Evolutionary conservation across 768 basidiomycete species (phyloP).

Genomic region (Suillus brevipes): DNA sequence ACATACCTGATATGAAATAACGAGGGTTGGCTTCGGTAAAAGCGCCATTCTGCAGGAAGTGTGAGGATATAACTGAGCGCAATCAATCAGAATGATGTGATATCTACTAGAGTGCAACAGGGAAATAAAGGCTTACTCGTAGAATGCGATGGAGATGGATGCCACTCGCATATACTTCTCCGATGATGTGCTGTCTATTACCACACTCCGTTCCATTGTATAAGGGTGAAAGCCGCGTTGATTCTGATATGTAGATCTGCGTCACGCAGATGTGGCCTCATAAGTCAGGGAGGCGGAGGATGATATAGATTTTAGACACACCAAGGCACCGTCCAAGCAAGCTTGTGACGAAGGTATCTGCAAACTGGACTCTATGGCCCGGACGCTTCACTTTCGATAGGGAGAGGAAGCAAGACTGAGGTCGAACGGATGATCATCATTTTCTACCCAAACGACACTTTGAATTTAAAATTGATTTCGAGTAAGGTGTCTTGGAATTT

Average conservation of each 20-base stretch:
- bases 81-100: neutral
- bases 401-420: neutral
- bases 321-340: neutral
- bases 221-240: neutral
- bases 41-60: conserved; percentile 33
- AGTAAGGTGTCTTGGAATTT: neutral
- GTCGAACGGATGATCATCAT: neutral
- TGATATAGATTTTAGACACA: neutral
- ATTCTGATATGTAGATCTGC: neutral
- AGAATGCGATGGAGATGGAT: conserved; percentile 39
- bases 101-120: neutral
- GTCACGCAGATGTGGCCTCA: neutral
- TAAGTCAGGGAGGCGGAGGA: neutral
- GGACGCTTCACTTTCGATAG: neutral
- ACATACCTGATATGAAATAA: conserved; percentile 26
- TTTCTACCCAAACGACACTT: neutral
- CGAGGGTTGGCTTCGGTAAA: conserved; percentile 31
- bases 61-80: conserved; percentile 31
- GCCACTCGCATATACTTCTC: conserved; percentile 36
- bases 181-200: conserved; percentile 10
- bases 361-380: neutral
- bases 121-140: conserved; percentile 33
- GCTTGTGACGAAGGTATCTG: neutral
- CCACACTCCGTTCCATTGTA: neutral
- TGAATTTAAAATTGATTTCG: neutral